Conservation (phyloP, 495 filamentous ascomycete species). For the Lophiotrema nucula region DNA sequence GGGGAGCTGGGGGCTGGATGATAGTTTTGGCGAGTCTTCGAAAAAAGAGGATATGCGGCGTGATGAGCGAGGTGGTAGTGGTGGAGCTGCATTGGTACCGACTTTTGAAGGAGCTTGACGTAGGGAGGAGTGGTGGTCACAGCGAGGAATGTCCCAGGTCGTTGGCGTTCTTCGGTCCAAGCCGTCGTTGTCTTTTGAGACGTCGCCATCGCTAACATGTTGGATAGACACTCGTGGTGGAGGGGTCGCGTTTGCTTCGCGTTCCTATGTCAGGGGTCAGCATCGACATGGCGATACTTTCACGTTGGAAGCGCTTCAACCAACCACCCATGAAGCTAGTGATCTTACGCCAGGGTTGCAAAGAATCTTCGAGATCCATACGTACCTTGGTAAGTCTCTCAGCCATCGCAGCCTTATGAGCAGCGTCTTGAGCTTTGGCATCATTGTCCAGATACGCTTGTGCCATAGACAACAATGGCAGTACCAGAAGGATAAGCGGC, state of each 20-base stretch:
- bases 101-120: background rate
- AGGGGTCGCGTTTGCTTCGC: no score
- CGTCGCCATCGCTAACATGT: no score
- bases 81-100: background rate
- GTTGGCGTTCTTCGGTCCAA: slow-evolving; percentile 4
- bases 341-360: no score
- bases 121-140: slow-evolving; percentile 11
- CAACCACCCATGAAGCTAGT: no score
- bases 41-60: background rate
- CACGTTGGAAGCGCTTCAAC: no score
- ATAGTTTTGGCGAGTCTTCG: background rate
- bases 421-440: background rate
- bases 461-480: slow-evolving; percentile 19
- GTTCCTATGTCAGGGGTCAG: no score
- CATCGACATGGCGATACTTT: background rate
- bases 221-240: no score
- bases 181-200: background rate
- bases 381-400: background rate
- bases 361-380: no score
- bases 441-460: slow-evolving; percentile 21
- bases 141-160: slow-evolving; percentile 4
- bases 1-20: background rate
- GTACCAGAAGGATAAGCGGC: slow-evolving; percentile 18
- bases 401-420: background rate
- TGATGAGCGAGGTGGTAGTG: background rate